These are phyloP conservation scores for Neurospora africana DNA, from an alignment of 495 filamentous ascomycete species.

Conservation along the genomic window DNA sequence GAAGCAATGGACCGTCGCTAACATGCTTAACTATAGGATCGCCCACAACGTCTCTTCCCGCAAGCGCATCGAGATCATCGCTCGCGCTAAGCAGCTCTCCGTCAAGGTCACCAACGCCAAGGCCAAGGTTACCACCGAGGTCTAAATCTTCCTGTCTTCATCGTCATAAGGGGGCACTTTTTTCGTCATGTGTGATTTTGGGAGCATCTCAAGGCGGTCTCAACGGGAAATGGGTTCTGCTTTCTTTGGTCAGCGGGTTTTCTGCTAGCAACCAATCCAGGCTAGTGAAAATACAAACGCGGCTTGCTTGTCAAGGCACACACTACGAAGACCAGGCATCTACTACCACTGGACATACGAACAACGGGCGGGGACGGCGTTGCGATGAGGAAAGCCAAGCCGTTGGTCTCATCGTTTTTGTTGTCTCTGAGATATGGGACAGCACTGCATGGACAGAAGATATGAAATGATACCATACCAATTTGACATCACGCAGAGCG, in stretches of 20 bases:
- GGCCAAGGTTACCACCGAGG: constrained; percentile 95
- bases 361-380: background rate
- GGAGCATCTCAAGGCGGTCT: constrained; percentile 25
- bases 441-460: background rate
- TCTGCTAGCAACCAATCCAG: constrained; percentile 4
- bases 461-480: background rate
- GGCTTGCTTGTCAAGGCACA: constrained; percentile 5
- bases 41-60: constrained; percentile 92
- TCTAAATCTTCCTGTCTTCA: constrained; percentile 43
- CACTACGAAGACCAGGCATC: background rate
- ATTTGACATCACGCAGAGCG: background rate
- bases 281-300: constrained; percentile 7
- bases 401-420: background rate
- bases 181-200: constrained; percentile 17
- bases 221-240: constrained; percentile 8
- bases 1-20: background rate
- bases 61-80: constrained; percentile 95
- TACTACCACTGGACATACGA: background rate
- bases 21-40: constrained; percentile 51
- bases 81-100: constrained; percentile 89
- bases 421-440: background rate
- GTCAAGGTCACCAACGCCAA: constrained; percentile 99
- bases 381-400: background rate
- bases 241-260: constrained; percentile 1
- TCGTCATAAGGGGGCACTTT: constrained; percentile 16